These are phyloP conservation scores for Myxozyma geophila DNA, from an alignment of 805 yeast species.

Conservation along the genomic window DNA sequence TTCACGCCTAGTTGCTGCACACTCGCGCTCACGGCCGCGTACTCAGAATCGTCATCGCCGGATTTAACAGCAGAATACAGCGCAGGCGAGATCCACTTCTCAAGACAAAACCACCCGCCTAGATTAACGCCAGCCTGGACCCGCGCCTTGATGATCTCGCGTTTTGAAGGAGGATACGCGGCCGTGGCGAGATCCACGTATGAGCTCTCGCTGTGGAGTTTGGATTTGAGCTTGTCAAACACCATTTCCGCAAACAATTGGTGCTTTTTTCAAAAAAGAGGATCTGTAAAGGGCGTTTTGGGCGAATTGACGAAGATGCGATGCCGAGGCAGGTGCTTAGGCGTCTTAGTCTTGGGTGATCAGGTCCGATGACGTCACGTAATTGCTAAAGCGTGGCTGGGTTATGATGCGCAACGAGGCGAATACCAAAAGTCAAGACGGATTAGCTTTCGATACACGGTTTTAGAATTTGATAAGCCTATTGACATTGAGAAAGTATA, in stretches of 20 bases:
- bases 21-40: slow-evolving; percentile 65
- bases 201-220: slow-evolving; percentile 5
- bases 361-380: no score
- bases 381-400: no score
- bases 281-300: no score
- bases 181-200: slow-evolving; percentile 32
- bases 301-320: no score
- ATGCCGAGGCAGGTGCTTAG: no score
- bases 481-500: no score
- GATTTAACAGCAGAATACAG: slow-evolving; percentile 15
- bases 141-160: slow-evolving; percentile 44
- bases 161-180: slow-evolving; percentile 45
- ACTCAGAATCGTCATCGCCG: slow-evolving; percentile 60
- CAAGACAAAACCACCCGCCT: slow-evolving; percentile 91
- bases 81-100: slow-evolving; percentile 55
- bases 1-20: slow-evolving; percentile 57
- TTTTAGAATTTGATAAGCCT: no score
- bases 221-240: slow-evolving; percentile 16
- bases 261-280: neutral
- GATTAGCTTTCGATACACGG: no score
- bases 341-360: no score
- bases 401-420: no score
- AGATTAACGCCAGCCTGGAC: slow-evolving; percentile 50
- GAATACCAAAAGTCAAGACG: no score
- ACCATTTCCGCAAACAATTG: slow-evolving; percentile 11